Percentiles rank a stretch among this genome's conserved stretches.
Evolutionary conservation across 306 rosid species (phyloP).

Genomic region (Cicer chorassanicum): DNA sequence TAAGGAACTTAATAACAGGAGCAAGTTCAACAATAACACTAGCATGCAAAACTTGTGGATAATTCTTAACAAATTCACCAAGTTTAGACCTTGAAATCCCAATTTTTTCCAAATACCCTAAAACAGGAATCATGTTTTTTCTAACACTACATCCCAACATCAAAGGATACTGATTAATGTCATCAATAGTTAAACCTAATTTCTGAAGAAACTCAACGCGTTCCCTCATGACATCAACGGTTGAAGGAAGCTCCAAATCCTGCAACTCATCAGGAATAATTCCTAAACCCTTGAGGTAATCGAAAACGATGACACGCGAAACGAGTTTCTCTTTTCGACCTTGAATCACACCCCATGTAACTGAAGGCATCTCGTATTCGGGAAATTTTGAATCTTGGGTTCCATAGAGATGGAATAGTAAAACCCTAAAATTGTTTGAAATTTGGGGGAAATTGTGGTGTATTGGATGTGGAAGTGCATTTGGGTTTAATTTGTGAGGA

Average conservation of each 20-base stretch:
- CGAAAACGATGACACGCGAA: slow-evolving; percentile 81
- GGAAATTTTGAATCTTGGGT: slow-evolving; percentile 72
- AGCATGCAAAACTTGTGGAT: slow-evolving; percentile 91
- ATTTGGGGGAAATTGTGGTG: slow-evolving; percentile 42
- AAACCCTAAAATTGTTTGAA: slow-evolving; percentile 56
- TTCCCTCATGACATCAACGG: slow-evolving; percentile 85
- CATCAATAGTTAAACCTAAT: slow-evolving; percentile 74
- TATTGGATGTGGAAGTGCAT: slow-evolving; percentile 33
- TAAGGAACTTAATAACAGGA: slow-evolving; percentile 81
- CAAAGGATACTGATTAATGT: slow-evolving; percentile 79
- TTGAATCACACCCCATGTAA: slow-evolving; percentile 95
- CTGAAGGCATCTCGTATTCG: slow-evolving; percentile 91
- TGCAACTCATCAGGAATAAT: slow-evolving; percentile 85
- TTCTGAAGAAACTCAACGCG: slow-evolving; percentile 85
- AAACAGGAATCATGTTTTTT: slow-evolving; percentile 81
- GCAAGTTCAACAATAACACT: slow-evolving; percentile 95
- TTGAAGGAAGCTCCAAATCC: slow-evolving; percentile 78
- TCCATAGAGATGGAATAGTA: slow-evolving; percentile 33
- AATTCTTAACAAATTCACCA: slow-evolving; percentile 73
- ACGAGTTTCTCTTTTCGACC: slow-evolving; percentile 94
- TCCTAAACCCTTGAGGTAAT: slow-evolving; percentile 79
- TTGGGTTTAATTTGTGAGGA: slow-evolving; percentile 30
- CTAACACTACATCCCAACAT: slow-evolving; percentile 86
- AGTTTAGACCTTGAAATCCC: slow-evolving; percentile 78
- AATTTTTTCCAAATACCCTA: slow-evolving; percentile 88